These are phyloP conservation scores for Sanchytrium tribonematis DNA, from an alignment of 371 early-diverging fungal species.

Conservation along the genomic window DNA sequence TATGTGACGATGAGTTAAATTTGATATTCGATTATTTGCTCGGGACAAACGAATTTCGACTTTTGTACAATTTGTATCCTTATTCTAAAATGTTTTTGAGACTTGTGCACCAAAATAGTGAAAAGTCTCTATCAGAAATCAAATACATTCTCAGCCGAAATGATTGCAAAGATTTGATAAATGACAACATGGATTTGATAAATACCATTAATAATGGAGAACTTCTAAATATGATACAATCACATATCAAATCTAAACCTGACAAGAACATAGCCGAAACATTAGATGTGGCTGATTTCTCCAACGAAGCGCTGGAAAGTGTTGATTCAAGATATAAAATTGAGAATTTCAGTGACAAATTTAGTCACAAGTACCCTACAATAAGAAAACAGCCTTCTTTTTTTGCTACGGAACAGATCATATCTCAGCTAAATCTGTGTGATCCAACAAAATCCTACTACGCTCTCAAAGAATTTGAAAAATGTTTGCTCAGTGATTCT, in stretches of 20 bases:
- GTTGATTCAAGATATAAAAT: too few species aligned
- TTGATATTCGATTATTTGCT: neutral
- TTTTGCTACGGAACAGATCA: too few species aligned
- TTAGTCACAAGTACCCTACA: too few species aligned
- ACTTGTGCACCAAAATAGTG: neutral
- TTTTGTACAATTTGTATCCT: neutral
- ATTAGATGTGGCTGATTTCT: too few species aligned
- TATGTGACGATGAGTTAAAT: neutral
- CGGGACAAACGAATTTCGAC: neutral
- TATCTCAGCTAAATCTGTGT: neutral
- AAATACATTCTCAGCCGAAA: neutral
- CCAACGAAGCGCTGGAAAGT: too few species aligned
- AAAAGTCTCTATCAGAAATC: neutral
- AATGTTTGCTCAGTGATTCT: neutral
- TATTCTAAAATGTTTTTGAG: neutral
- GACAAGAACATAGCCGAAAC: too few species aligned
- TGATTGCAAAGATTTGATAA: neutral
- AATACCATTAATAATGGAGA: too few species aligned
- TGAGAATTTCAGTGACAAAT: too few species aligned
- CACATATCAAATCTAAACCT: too few species aligned
- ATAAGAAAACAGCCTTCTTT: too few species aligned
- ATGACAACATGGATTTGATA: too few species aligned
- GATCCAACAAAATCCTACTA: neutral
- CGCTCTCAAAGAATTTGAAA: neutral
- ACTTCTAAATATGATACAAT: too few species aligned